phyloP scores from a whole-genome alignment of 2,329 filamentous ascomycete genomes.

The Pestalotiopsis sp. region DNA sequence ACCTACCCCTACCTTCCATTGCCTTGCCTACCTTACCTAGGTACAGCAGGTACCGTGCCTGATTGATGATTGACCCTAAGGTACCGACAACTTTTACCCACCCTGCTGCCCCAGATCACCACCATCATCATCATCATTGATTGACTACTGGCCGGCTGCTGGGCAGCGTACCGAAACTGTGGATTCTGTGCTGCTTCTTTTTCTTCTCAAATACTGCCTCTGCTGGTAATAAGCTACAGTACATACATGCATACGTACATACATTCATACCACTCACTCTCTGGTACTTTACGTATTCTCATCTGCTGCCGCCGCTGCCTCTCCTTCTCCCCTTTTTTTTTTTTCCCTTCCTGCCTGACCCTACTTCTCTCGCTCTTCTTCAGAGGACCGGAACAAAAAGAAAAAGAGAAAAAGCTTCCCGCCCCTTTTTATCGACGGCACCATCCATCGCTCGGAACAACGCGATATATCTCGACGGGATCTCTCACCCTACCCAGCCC shows the following conservation, averaged over 20 bases:
- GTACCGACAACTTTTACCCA: background rate
- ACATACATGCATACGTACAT: background rate
- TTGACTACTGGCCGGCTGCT: background rate
- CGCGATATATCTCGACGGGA: no score
- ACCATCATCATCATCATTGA: background rate
- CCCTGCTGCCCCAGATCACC: background rate
- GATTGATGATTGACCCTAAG: background rate
- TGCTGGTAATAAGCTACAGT: background rate
- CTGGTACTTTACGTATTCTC: background rate
- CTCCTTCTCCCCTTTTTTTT: background rate
- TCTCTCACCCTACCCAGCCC: background rate
- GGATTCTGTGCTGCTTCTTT: background rate
- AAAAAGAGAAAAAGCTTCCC: background rate
- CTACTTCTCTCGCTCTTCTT: background rate
- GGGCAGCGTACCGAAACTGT: background rate
- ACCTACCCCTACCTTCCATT: no score
- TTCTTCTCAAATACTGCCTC: background rate
- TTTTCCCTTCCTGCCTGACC: no score
- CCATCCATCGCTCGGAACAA: no score
- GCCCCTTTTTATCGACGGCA: background rate
- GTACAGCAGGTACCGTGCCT: background rate
- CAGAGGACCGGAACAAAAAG: background rate
- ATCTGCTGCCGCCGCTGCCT: background rate
- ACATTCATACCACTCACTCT: background rate
- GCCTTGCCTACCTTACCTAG: no score